phyloP scores from a whole-genome alignment of 2,329 filamentous ascomycete species.

The Penicillium sp. region DNA sequence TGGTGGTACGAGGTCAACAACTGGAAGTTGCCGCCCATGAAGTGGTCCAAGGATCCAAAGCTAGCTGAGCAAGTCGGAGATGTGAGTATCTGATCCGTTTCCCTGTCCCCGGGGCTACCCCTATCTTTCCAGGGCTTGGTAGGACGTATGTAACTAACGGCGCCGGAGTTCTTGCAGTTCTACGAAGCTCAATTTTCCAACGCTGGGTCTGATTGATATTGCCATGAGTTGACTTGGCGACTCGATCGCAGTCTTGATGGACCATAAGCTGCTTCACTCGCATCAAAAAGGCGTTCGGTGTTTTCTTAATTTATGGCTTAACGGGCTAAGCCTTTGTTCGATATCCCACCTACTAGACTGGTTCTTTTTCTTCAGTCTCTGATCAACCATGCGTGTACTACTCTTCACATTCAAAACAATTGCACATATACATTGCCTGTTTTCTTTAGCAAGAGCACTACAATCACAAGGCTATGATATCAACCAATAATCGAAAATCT shows the following conservation, averaged over 20 bases:
- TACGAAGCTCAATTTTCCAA: conserved; percentile 42
- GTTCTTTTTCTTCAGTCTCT: neutral
- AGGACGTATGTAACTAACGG: conserved; percentile 29
- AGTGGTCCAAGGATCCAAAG: conserved; percentile 32
- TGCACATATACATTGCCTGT: neutral
- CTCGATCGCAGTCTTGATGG: neutral
- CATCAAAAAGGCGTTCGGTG: conserved; percentile 25
- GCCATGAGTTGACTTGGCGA: neutral
- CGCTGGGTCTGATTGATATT: conserved; percentile 34
- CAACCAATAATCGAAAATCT: neutral
- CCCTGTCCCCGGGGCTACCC: neutral
- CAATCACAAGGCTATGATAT: neutral
- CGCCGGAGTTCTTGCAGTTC: conserved; percentile 41
- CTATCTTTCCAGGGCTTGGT: neutral
- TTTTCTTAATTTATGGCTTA: conserved; percentile 4
- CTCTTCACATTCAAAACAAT: neutral
- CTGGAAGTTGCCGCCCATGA: conserved; percentile 69
- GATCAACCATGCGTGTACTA: neutral
- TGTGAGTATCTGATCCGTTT: conserved; percentile 36
- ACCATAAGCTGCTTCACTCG: conserved; percentile 6
- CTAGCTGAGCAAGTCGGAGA: conserved; percentile 48
- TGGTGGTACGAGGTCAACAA: conserved; percentile 98
- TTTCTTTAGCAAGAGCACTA: neutral
- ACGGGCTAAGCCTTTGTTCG: conserved; percentile 9
- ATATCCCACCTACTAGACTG: conserved; percentile 20